A percentile compares a stretch with the other conserved stretches of the same genome.
These are phyloP conservation scores for Suillus decipiens DNA, from an alignment of 768 basidiomycete species.

Conservation along the genomic window DNA sequence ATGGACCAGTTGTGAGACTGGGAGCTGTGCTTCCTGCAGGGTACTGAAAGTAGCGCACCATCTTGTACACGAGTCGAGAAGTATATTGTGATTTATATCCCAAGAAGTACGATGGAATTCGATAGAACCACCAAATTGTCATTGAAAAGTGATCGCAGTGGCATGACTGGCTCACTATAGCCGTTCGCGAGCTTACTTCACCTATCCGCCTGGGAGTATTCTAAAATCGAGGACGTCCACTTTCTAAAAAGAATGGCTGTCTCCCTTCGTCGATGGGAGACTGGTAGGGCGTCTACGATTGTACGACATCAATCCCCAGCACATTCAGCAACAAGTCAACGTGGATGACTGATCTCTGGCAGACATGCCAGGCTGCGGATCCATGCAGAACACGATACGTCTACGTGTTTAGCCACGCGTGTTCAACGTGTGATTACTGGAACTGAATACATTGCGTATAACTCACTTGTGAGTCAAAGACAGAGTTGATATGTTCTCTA, in stretches of 20 bases:
- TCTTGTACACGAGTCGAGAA: conserved; percentile 17
- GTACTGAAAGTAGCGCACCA: not conserved
- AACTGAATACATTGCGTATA: not conserved
- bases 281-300: conserved; percentile 37
- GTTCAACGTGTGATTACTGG: conserved; percentile 17
- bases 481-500: conserved; percentile 40
- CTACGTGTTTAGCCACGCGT: conserved; percentile 39
- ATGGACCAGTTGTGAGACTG: conserved; percentile 18
- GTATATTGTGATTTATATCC: conserved; percentile 21
- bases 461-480: conserved; percentile 48
- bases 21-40: conserved; percentile 14
- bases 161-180: conserved; percentile 34
- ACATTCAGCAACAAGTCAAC: conserved; percentile 45
- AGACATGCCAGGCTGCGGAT: conserved; percentile 49
- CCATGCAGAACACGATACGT: conserved; percentile 62
- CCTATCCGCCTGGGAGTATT: conserved; percentile 47
- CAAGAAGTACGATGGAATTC: conserved; percentile 38
- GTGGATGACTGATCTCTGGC: conserved; percentile 43
- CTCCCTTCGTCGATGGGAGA: not conserved
- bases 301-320: conserved; percentile 34
- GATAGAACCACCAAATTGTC: conserved; percentile 32
- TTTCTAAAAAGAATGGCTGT: not conserved
- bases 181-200: conserved; percentile 34
- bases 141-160: conserved; percentile 27
- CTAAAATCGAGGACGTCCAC: conserved; percentile 41